Evolutionary conservation across 805 yeast species (phyloP).

Genomic region (Metschnikowia similis): DNA sequence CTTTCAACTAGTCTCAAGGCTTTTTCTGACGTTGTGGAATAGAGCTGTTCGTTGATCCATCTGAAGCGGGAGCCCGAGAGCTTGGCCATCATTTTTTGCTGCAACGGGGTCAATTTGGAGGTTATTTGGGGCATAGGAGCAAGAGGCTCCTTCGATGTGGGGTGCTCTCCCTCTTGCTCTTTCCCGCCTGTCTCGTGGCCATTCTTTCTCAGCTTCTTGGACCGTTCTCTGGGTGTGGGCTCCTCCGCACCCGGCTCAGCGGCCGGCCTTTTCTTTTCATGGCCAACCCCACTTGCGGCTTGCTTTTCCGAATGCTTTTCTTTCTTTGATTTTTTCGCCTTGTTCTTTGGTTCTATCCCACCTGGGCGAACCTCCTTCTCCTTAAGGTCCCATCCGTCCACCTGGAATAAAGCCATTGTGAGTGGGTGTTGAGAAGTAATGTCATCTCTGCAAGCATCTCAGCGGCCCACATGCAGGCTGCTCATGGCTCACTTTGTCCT

Average conservation of each 20-base stretch:
- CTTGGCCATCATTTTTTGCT: slow-evolving; percentile 93
- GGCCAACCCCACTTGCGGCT: slow-evolving; percentile 10
- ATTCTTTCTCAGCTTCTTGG: not conserved
- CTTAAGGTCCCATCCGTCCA: slow-evolving; percentile 77
- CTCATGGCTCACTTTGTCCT: too few species aligned
- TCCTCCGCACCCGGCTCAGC: slow-evolving; percentile 1
- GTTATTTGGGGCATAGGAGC: slow-evolving; percentile 17
- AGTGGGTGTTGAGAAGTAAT: not conserved
- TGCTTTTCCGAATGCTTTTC: slow-evolving; percentile 7
- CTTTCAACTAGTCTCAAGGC: slow-evolving; percentile 70
- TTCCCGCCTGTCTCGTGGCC: not conserved
- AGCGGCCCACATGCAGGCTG: not conserved
- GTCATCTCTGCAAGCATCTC: slow-evolving; percentile 1
- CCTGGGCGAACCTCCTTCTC: slow-evolving; percentile 48
- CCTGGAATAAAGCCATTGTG: slow-evolving; percentile 67
- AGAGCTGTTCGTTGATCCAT: slow-evolving; percentile 97
- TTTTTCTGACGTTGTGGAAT: slow-evolving; percentile 73
- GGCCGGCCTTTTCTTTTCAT: slow-evolving; percentile 7
- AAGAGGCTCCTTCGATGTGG: slow-evolving; percentile 8
- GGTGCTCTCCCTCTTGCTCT: not conserved
- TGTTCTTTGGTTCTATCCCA: slow-evolving; percentile 26
- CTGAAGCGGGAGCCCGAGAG: slow-evolving; percentile 92
- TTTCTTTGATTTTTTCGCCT: slow-evolving; percentile 18
- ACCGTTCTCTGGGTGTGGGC: not conserved
- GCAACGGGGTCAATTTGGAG: slow-evolving; percentile 75